Base-by-base conservation (phyloP, 192 early-diverging fungal genomes). In the Mortierella antarctica region DNA sequence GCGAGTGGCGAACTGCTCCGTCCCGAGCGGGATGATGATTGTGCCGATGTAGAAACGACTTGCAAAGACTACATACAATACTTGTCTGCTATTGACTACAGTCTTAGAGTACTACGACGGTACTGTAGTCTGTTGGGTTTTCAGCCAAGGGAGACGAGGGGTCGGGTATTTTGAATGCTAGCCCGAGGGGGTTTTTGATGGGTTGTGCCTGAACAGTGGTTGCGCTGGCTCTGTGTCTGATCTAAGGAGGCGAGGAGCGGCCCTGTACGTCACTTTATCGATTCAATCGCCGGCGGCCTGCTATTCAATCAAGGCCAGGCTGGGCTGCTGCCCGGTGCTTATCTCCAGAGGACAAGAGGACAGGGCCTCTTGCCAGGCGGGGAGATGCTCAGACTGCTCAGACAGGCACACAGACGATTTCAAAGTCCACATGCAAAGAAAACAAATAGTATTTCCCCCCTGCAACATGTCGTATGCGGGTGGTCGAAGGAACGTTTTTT, bases 311-410 rank as follows among this genome's bases (percentile, higher is more conserved):
- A 44, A 20, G 52, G n/a, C n/a, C 50, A 65, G 49, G 20, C 52
- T 54, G 23, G 40, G 15, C 31, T 50, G 44, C 50, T 58, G 55
- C 55, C 66, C 70, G 62, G 61, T 64, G 61, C 62, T 72, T 72
- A 72, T 72, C 70, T 64, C 21, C 61, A 72, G 54, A 72, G 70
- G 70, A 51, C 39, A 65, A 60, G 8, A 12, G 20, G n/a, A 65
- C 13, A 65, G 31, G 31, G 31, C 31, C 31, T 31, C 3, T 31
- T n/a, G n/a, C 31, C 31, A 31, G 31, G 31, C 31, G 31, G 31
- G 31, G 31, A 31, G 31, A 31, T 31, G 31, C 31, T 31, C 31
- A 31, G 31, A 31, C 31, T 31, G 31, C 31, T 31, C 31, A 31
- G 31, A 31, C 31, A 31, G 31, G 31, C 31, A 31, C 31, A 31